Evolutionary conservation across 345 rosid species (phyloP), one percentile per base, ranked within the genome.

Genomic region (Triadica sebifera): DNA sequence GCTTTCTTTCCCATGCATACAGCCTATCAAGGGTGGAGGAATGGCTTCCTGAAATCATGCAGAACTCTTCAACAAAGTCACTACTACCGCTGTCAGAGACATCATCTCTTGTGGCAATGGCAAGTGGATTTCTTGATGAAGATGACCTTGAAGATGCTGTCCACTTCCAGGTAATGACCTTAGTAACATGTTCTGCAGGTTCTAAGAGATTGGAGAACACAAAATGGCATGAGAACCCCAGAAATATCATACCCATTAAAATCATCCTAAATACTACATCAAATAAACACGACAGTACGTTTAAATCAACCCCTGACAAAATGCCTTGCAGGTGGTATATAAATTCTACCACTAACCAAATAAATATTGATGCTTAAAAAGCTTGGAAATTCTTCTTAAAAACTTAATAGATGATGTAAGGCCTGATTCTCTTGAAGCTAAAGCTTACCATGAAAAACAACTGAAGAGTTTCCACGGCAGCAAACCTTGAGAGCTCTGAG

Each of bases 21-120:
- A 94, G 81, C 22, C 97, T 84, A 69, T 94, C 98, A 67, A 92
- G 86, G 9, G 98, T 85, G 67, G 97, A 92, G 24, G 93, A 91
- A 76, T 92, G 97, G 79, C 95, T 92, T 74, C 98, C 97, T 0
- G 97, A 84, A 80, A 92, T 90, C 98, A 92, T 94, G 83, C 92
- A 89, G 76, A 90, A 90, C 77, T 94, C 97, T 83, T 94, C 97
- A 0, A 85, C 67, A 77, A 94, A 94, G 76, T 92, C 97, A 80
- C 93, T 92, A 80, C 91, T 95, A n/a, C n/a, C n/a, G 67, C 91
- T 88, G 12, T 92, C 97, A 69, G 92, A 87, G 38, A 76, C 83
- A 70, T 92, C 93, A 67, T 90, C 96, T 74, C 88, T 94, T 57
- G 87, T 73, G 50, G 86, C 78, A 5, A 80, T 51, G 4, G 84